Percentiles rank a stretch among this genome's conserved stretches.
phyloP scores from a whole-genome alignment of 139 green algal genomes.

The Chlamydomonas applanata region DNA sequence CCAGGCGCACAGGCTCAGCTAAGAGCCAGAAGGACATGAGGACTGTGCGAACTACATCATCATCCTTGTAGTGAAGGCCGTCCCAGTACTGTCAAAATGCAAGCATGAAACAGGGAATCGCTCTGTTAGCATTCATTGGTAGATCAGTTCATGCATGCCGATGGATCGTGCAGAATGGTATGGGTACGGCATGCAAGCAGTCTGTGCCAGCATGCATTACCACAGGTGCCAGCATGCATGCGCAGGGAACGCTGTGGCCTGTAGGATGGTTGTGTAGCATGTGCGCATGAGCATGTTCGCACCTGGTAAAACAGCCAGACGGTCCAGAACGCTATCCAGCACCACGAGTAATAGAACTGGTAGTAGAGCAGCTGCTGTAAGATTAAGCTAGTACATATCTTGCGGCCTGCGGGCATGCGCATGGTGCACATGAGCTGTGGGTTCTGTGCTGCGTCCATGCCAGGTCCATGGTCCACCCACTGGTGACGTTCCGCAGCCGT shows the following conservation, averaged over 20 bases:
- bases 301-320: slow-evolving; percentile 26
- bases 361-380: slow-evolving; percentile 62
- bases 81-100: slow-evolving; percentile 36
- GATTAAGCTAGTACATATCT: slow-evolving; percentile 41
- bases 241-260: not conserved
- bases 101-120: no score
- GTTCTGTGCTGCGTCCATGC: no score
- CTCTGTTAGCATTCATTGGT: no score
- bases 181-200: no score
- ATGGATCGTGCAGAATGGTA: no score
- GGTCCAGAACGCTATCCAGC: slow-evolving; percentile 33
- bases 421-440: no score
- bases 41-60: slow-evolving; percentile 47
- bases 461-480: no score
- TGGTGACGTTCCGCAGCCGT: no score
- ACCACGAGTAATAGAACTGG: slow-evolving; percentile 34
- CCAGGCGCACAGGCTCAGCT: slow-evolving; percentile 43
- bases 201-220: no score
- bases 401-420: slow-evolving; percentile 26
- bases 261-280: not conserved
- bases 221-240: not conserved
- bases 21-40: slow-evolving; percentile 52
- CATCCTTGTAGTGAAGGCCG: slow-evolving; percentile 35
- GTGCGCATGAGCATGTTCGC: not conserved
- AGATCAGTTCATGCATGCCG: no score